phyloP scores from a whole-genome alignment of 1,284 basidiomycete species.

The Flammula alnicola region DNA sequence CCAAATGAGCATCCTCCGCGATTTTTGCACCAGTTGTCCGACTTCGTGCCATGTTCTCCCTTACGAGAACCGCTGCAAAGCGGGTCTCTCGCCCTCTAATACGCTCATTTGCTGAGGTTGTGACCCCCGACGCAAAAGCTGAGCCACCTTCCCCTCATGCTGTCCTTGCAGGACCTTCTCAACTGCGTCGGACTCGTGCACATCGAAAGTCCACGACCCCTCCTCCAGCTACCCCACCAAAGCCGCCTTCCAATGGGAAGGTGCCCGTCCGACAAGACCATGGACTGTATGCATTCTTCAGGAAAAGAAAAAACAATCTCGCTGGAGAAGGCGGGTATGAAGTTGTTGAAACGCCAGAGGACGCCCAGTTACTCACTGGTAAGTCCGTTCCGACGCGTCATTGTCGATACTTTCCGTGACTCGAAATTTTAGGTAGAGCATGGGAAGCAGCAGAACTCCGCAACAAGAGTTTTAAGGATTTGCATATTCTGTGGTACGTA shows the following conservation, averaged over 20 bases:
- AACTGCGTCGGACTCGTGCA: constrained; percentile 2
- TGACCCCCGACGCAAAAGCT: constrained; percentile 10
- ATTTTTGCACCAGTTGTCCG: neutral
- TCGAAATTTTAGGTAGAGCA: constrained; percentile 63
- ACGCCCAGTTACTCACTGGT: constrained; percentile 43
- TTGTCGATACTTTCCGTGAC: constrained; percentile 8
- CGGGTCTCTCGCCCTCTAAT: constrained; percentile 16
- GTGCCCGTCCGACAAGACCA: constrained; percentile 55
- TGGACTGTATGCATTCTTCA: constrained; percentile 78
- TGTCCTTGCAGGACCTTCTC: constrained; percentile 10
- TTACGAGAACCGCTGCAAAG: constrained; percentile 19
- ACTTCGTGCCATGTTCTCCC: constrained; percentile 17
- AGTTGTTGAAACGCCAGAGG: constrained; percentile 48
- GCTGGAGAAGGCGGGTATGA: constrained; percentile 50
- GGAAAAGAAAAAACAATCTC: constrained; percentile 47
- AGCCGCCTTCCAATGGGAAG: constrained; percentile 5
- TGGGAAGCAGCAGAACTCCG: constrained; percentile 89
- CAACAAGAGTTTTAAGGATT: constrained; percentile 87
- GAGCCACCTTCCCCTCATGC: neutral
- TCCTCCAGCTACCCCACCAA: no score
- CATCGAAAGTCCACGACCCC: neutral
- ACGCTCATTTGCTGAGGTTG: constrained; percentile 41
- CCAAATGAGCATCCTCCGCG: no score
- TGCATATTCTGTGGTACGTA: constrained; percentile 94
- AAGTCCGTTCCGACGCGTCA: constrained; percentile 14